Evolutionary conservation across 139 green algal genomes (phyloP).

Genomic region (Trebouxia sp.): DNA sequence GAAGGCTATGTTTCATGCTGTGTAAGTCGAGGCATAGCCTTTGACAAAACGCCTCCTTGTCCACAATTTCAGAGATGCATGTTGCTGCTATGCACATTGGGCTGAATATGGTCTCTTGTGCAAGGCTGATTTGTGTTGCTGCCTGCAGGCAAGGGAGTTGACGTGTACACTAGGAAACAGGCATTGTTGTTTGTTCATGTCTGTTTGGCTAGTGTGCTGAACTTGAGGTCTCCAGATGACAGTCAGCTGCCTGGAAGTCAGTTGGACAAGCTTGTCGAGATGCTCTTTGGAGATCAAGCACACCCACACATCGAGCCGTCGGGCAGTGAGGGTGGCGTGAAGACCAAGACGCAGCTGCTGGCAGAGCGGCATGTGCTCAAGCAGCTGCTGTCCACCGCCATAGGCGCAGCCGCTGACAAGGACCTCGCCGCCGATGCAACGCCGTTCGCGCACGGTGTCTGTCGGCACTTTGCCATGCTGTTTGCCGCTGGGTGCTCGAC

Average conservation of each 20-base stretch:
- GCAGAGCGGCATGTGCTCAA: conserved; percentile 74
- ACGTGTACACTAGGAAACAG: conserved; percentile 49
- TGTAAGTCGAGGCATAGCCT: too few relatives aligned
- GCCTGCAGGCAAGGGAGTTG: conserved; percentile 17
- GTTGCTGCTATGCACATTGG: too few relatives aligned
- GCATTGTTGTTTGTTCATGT: conserved; percentile 82
- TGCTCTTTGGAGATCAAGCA: conserved; percentile 35
- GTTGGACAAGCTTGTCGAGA: conserved; percentile 46
- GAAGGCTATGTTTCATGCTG: too few relatives aligned
- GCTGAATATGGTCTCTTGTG: too few relatives aligned
- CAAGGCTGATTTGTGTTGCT: background rate
- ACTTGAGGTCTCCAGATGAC: conserved; percentile 63
- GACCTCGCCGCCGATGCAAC: conserved; percentile 56
- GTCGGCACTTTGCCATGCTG: conserved; percentile 92
- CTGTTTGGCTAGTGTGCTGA: conserved; percentile 80
- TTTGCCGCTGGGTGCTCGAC: conserved; percentile 61
- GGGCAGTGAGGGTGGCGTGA: conserved; percentile 61
- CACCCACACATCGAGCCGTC: conserved; percentile 30
- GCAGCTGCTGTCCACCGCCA: conserved; percentile 51
- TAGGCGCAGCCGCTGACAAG: conserved; percentile 58
- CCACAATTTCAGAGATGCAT: too few relatives aligned
- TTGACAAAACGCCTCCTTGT: too few relatives aligned
- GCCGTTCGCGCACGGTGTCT: conserved; percentile 71
- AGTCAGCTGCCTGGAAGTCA: conserved; percentile 32
- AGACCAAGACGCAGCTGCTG: conserved; percentile 86